Conservation (phyloP, 768 basidiomycete species). For the Psilocybe tampanensis region DNA sequence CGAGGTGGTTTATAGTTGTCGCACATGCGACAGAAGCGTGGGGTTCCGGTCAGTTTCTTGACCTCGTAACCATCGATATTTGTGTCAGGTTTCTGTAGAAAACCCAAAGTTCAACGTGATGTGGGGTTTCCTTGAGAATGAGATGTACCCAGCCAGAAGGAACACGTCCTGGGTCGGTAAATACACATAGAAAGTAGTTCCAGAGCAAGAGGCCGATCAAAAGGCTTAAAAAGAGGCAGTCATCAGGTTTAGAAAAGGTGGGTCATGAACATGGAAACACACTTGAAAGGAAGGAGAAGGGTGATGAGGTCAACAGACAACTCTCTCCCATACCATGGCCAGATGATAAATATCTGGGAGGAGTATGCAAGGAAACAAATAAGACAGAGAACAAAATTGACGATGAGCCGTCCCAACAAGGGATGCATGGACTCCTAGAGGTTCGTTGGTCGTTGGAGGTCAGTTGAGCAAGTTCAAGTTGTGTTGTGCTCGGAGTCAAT, state of each 20-base stretch:
- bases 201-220: slow-evolving; percentile 78
- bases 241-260: background rate
- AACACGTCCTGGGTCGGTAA: slow-evolving; percentile 83
- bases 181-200: slow-evolving; percentile 87
- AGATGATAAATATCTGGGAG: slow-evolving; percentile 86
- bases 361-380: slow-evolving; percentile 90
- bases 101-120: background rate
- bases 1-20: slow-evolving; percentile 83
- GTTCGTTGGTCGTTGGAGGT: no score
- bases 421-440: slow-evolving; percentile 33
- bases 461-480: background rate
- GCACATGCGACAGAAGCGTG: slow-evolving; percentile 88
- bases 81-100: slow-evolving; percentile 71
- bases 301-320: slow-evolving; percentile 73
- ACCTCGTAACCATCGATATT: slow-evolving; percentile 81
- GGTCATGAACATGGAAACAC: slow-evolving; percentile 27
- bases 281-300: slow-evolving; percentile 93
- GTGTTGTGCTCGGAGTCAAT: background rate
- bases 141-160: slow-evolving; percentile 74
- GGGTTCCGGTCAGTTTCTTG: slow-evolving; percentile 82
- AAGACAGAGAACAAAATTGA: slow-evolving; percentile 68
- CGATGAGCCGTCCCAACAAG: slow-evolving; percentile 61
- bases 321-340: slow-evolving; percentile 88
- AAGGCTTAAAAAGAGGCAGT: slow-evolving; percentile 45
- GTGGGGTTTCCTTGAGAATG: background rate